Evolutionary conservation across 2,329 filamentous ascomycete species (phyloP).

Genomic region (Thielaviopsis ethacetica): DNA sequence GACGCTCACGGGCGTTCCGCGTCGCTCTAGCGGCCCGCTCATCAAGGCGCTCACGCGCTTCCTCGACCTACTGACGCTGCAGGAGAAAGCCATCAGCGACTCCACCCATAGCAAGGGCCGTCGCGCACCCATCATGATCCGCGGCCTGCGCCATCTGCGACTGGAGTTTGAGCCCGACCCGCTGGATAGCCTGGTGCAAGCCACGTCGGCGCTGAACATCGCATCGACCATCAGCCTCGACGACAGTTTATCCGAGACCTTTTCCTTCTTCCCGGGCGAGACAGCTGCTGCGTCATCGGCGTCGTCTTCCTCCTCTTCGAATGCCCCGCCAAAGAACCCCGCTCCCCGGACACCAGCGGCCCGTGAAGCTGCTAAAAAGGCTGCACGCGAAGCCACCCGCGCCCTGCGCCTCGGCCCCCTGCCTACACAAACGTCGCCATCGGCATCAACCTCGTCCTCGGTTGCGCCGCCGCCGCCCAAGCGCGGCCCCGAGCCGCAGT

Average conservation of each 20-base stretch:
- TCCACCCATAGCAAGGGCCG: constrained; percentile 15
- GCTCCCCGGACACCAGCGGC: neutral
- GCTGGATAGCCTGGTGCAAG: constrained; percentile 15
- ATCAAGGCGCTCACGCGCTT: constrained; percentile 32
- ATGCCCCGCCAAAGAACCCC: neutral
- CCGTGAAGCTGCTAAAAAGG: constrained; percentile 10
- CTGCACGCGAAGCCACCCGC: constrained; percentile 3
- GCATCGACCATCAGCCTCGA: constrained; percentile 27
- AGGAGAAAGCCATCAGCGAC: constrained; percentile 30
- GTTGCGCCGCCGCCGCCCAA: neutral
- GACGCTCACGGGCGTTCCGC: constrained; percentile 37
- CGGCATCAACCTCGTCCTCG: neutral
- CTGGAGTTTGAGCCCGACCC: constrained; percentile 37
- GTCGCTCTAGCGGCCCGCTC: constrained; percentile 33
- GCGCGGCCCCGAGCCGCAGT: constrained; percentile 1
- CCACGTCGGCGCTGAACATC: constrained; percentile 20
- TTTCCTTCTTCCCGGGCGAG: constrained; percentile 29
- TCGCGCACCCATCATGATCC: constrained; percentile 27
- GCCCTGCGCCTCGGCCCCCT: constrained; percentile 8
- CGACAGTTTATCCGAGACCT: constrained; percentile 23
- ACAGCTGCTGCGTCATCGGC: constrained; percentile 11
- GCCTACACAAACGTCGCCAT: neutral
- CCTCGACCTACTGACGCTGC: constrained; percentile 27
- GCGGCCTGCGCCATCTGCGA: constrained; percentile 35
- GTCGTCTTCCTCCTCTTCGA: constrained; percentile 13